Conservation (phyloP, 345 rosid species). For the Melaleuca alternifolia region DNA sequence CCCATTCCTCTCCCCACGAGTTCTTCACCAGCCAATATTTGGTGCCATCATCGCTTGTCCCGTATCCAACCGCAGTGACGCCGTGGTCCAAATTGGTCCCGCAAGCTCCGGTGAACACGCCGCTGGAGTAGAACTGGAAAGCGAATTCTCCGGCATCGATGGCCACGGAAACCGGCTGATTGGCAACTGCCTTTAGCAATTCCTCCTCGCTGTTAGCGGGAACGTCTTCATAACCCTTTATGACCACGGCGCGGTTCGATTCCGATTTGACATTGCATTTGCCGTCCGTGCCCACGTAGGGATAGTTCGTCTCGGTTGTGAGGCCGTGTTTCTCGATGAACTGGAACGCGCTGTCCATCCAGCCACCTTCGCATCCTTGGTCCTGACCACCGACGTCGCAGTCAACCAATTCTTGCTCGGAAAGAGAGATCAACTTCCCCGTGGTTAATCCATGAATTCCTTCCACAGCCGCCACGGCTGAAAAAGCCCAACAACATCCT, state of each 20-base stretch:
- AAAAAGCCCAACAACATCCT: conserved; percentile 50
- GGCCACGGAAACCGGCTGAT: conserved; percentile 23
- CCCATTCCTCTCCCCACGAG: conserved; percentile 3
- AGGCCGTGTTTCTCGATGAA: conserved; percentile 16
- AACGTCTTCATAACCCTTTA: neutral
- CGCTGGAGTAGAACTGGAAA: conserved; percentile 2
- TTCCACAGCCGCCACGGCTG: conserved; percentile 40
- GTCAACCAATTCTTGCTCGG: conserved; percentile 36
- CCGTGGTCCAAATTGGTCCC: neutral
- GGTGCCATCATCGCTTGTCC: neutral
- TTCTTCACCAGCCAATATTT: conserved; percentile 5
- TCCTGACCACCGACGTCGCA: conserved; percentile 25
- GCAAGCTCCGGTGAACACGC: neutral
- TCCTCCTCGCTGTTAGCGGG: conserved; percentile 7
- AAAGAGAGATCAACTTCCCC: conserved; percentile 18
- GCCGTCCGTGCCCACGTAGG: conserved; percentile 9
- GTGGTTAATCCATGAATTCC: conserved; percentile 17
- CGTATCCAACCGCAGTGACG: conserved; percentile 10
- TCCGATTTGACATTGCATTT: conserved; percentile 9
- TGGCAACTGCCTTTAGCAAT: conserved; percentile 21
- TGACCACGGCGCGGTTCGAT: neutral
- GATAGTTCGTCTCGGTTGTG: conserved; percentile 13
- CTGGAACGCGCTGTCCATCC: conserved; percentile 18
- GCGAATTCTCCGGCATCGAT: conserved; percentile 17
- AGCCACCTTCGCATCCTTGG: conserved; percentile 35